Conservation (phyloP, 805 yeast genomes). For the Lachancea lanzarotensis region DNA sequence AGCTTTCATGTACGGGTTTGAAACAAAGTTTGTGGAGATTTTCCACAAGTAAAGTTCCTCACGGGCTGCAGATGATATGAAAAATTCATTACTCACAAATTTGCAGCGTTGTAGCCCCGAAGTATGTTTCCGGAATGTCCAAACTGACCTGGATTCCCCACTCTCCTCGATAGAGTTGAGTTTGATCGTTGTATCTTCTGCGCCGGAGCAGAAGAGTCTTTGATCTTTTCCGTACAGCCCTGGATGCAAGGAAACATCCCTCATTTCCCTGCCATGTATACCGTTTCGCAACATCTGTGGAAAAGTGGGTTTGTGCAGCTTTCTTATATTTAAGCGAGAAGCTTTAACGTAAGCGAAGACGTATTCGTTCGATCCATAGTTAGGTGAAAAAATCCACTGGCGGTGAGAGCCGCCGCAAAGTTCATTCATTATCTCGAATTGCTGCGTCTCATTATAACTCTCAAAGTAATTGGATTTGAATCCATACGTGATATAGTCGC, state of each 20-base stretch:
- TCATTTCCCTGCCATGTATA: constrained; percentile 85
- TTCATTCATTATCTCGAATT: constrained; percentile 60
- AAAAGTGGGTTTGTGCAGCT: constrained; percentile 19
- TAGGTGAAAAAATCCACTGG: constrained; percentile 54
- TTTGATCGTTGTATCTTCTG: constrained; percentile 81
- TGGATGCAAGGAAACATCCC: constrained; percentile 59
- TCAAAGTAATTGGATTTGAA: constrained; percentile 75
- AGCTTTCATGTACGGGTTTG: constrained; percentile 42
- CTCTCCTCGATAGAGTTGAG: constrained; percentile 31
- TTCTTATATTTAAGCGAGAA: constrained; percentile 34
- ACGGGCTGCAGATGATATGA: constrained; percentile 66
- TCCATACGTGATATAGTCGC: constrained; percentile 62
- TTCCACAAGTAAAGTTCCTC: constrained; percentile 88
- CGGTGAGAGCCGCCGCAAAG: constrained; percentile 91
- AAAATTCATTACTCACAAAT: constrained; percentile 44
- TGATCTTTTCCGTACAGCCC: constrained; percentile 21
- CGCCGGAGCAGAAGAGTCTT: constrained; percentile 51
- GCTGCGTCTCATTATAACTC: constrained; percentile 74
- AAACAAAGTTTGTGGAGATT: constrained; percentile 33
- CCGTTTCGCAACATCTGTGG: constrained; percentile 47
- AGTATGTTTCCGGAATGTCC: constrained; percentile 74
- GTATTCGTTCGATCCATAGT: constrained; percentile 24
- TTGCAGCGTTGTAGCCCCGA: constrained; percentile 80
- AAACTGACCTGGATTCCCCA: constrained; percentile 43
- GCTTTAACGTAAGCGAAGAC: constrained; percentile 57